Conservation (phyloP, 2,329 filamentous ascomycete species). For the Colletotrichum orbiculare region DNA sequence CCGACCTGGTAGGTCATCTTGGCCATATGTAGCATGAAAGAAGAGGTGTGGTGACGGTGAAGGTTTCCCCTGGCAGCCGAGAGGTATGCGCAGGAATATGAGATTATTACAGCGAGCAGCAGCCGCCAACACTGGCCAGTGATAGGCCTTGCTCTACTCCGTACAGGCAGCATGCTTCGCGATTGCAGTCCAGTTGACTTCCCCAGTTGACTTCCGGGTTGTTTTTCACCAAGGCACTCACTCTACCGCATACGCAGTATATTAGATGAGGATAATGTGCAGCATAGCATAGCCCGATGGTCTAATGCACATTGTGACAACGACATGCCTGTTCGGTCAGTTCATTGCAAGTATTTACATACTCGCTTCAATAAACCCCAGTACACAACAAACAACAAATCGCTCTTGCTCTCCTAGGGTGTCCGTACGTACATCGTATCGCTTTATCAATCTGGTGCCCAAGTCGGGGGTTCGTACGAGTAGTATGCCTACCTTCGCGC, state of each 20-base stretch:
- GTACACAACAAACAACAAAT: too few relatives aligned
- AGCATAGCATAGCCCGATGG: constrained; percentile 24
- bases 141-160: too few relatives aligned
- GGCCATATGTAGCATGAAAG: not conserved
- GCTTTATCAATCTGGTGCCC: constrained; percentile 4
- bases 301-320: constrained; percentile 26
- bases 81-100: constrained; percentile 22
- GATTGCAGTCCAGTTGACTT: not conserved
- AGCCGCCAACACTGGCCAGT: constrained; percentile 14
- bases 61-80: constrained; percentile 10
- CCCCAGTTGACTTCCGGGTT: too few relatives aligned
- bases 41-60: not conserved
- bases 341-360: not conserved
- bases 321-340: constrained; percentile 22
- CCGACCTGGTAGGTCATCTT: too few relatives aligned
- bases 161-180: not conserved
- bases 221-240: not conserved
- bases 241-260: not conserved
- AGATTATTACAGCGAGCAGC: constrained; percentile 14
- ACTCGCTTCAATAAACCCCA: not conserved
- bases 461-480: too few relatives aligned
- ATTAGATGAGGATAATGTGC: not conserved
- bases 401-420: too few relatives aligned
- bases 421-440: too few relatives aligned
- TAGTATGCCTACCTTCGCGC: too few relatives aligned